Evolutionary conservation across 1,139 yeast genomes (phyloP), one percentile per base, ranked within the genome.

Genomic region (Candida buenavistaensis): DNA sequence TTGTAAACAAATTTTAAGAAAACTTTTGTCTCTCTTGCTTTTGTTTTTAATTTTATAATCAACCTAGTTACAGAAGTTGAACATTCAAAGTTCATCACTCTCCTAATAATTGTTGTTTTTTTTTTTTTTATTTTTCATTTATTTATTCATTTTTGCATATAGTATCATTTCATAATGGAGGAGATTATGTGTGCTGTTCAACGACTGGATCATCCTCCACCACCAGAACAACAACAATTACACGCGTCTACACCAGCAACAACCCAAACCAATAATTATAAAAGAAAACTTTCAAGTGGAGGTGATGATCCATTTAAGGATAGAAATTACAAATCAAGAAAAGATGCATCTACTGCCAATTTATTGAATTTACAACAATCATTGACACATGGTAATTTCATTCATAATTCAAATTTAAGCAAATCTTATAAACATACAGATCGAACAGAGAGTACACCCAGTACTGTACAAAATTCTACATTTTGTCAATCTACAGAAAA

Each of bases 261-360:
- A 3, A 23, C 26, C 6, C 27, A 25, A 13, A 10, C 23, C 7
- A 28, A 14, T 15, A 23, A 12, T 23, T 6, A 16, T 34, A 46
- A 41, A 39, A 44, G 47, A 28, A 44, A 45, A 36, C 39, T 25
- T 25, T 40, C 50, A 14, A 48, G 56, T 37, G 58, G 30, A 28
- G 26, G 20, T 5, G 33, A 52, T 27, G 61, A 61, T 40, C 68
- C 68, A 3, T 62, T 62, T 36, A 49, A 55, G 30, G 68, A 62
- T 32, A 52, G 41, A 33, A 21, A 37, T 3, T 29, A 32, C 11
- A 28, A 30, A n/a, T 11, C 17, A 5, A 22, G 28, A 23, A 25
- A 28, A 14, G 28, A 31, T 11, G 15, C 16, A 9, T 15, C 23
- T 19, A 9, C 26, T 5, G 11, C 32, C 22, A 30, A 23, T 23